Evolutionary conservation across 2,329 filamentous ascomycete genomes (phyloP), one percentile per base, ranked within the genome.

Genomic region (Cordyceps tenuipes): DNA sequence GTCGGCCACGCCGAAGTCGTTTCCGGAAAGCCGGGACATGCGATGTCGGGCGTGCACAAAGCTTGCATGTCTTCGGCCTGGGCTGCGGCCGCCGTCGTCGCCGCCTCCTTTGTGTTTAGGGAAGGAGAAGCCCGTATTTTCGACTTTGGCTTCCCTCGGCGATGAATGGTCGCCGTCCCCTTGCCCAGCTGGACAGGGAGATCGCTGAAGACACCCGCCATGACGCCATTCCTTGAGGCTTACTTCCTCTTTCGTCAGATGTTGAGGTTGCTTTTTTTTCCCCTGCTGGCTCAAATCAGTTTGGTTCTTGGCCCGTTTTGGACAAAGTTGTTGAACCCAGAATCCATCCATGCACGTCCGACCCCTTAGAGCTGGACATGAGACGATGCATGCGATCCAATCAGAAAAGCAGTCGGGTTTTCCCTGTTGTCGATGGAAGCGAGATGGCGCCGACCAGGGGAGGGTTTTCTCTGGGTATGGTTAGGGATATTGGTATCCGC

Each of bases 121-220:
- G n/a, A n/a, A n/a, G 3, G 44, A 26, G 12, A 13, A 41, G 5
- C 9, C 26, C 46, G 36, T n/a, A 31, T 34, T 36, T 21, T 31
- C 19, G 48, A n/a, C n/a, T n/a, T n/a, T n/a, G n/a, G n/a, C n/a
- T 19, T 17, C 29, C 21, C 9, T 52, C 48, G 31, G 19, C n/a
- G n/a, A 15, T n/a, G 10, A 43, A 10, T n/a, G 43, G 47, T 41
- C 26, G 44, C 15, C 23, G 47, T 41, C 26, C 44, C 21, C 23
- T 23, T n/a, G 53, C 46, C 55, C 55, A 57, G 55, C 55, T 57
- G 46, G 47, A 44, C 46, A 57, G 55, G 55, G 47, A n/a, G 50
- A 17, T 21, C n/a, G 12, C 1, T 7, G 34, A 29, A 6, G 26
- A 31, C 8, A 36, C 23, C 12, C 9, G 36, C 23, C 47, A 57